A percentile compares a stretch with the other conserved stretches of the same genome.
Conservation (phyloP, 352 stramenopile genomes). For the Globisporangium okanoganense region DNA sequence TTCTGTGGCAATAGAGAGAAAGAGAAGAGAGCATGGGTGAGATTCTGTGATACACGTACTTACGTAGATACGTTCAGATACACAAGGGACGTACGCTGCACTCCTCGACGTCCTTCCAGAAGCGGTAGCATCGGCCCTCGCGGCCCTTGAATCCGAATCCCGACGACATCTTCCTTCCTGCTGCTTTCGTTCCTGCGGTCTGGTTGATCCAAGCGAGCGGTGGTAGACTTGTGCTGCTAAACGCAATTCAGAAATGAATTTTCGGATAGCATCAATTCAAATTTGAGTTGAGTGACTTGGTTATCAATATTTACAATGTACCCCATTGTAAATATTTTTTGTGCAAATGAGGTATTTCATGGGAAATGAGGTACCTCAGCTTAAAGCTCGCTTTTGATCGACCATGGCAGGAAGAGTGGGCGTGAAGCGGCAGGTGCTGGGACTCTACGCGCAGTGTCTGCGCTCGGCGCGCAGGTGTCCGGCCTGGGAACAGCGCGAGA, state of each 20-base stretch:
- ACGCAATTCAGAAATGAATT: not conserved
- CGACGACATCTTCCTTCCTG: constrained; percentile 81
- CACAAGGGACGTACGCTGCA: constrained; percentile 87
- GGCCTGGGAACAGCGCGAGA: constrained; percentile 78
- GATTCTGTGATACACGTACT: not conserved
- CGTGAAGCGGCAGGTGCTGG: constrained; percentile 37
- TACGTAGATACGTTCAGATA: not conserved
- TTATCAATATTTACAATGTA: too few relatives aligned
- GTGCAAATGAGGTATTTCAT: too few relatives aligned
- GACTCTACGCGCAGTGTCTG: constrained; percentile 71
- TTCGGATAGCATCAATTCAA: too few relatives aligned
- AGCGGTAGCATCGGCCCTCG: constrained; percentile 91
- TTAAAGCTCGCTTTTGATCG: not conserved
- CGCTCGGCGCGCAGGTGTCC: constrained; percentile 69
- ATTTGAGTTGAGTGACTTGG: constrained; percentile 12
- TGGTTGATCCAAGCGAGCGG: constrained; percentile 4
- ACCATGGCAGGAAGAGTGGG: not conserved
- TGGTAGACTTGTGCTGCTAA: not conserved
- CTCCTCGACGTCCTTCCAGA: constrained; percentile 93
- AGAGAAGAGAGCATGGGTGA: constrained; percentile 1
- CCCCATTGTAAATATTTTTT: too few relatives aligned
- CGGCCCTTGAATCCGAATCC: constrained; percentile 92
- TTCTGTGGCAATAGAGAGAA: constrained; percentile 37
- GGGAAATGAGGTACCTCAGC: too few relatives aligned
- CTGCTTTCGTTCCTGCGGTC: constrained; percentile 8